Evolutionary conservation across 2,329 filamentous ascomycete genomes (phyloP), one percentile per base, ranked within the genome.

Genomic region (Fusarium sp.): DNA sequence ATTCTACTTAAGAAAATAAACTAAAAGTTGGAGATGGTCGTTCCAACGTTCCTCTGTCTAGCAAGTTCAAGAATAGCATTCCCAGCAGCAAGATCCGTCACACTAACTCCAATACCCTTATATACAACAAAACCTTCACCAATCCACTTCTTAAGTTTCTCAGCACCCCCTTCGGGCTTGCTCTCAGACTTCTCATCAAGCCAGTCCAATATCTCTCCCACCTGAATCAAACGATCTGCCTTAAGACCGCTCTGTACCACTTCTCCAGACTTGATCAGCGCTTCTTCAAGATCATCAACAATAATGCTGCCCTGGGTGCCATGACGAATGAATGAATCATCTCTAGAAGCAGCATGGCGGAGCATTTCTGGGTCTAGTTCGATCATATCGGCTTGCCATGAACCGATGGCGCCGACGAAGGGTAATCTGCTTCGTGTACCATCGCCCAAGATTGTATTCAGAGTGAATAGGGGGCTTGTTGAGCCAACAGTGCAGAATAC

Each of bases 331-430:
- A 61, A 60, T 8, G 61, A 53, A 31, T 58, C 63, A 7, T 23
- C 27, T 13, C 53, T 21, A 3, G 14, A 33, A 14, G 57, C 51
- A 8, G 58, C 66, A 15, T 73, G 54, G 2, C 66, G 67, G 9
- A 91, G 77, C 18, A 91, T 82, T 18, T 87, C 87, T 0, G 90
- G 88, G 60, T 91, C 87, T 14, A 92, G 71, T 74, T 92, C 90
- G 17, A 87, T 78, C 89, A 91, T 92, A 69, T 89, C 79, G 3
- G 87, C 84, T 69, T 82, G 83, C 66, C 84, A 87, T 9, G 84
- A 86, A 4, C 84, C 84, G 66, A 87, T 84, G 8, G 83, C 76
- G 1, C 82, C 82, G 14, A 87, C 78, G 58, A 83, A 85, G 5
- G 58, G 66, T 3, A 46, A 57, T 33, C 64, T 55, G 21, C 27